Evolutionary conservation across 805 yeast genomes (phyloP).

Genomic region (Candida pini): DNA sequence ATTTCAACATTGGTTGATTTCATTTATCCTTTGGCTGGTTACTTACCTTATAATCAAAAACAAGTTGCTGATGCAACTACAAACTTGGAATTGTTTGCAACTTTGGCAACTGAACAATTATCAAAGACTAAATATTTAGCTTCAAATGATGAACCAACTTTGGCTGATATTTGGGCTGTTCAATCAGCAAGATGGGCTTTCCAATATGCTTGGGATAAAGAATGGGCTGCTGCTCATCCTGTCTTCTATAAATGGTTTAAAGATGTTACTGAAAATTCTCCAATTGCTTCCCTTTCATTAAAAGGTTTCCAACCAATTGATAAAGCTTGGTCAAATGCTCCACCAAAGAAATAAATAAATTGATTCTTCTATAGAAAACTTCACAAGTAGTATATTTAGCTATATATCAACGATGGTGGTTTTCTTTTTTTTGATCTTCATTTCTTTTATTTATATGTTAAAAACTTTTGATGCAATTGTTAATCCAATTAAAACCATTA

Average conservation of each 20-base stretch:
- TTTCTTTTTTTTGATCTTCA: too few relatives aligned
- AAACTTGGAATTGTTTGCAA: conserved; percentile 4
- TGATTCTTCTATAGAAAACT: too few relatives aligned
- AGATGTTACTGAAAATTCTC: conserved; percentile 34
- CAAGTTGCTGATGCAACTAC: conserved; percentile 14
- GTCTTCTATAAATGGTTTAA: conserved; percentile 38
- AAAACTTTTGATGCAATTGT: too few relatives aligned
- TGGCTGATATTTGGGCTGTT: conserved; percentile 34
- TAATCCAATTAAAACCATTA: background rate
- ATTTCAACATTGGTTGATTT: conserved; percentile 38
- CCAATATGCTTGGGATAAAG: conserved; percentile 28
- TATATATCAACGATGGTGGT: background rate
- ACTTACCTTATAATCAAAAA: conserved; percentile 63
- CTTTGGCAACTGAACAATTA: conserved; percentile 29
- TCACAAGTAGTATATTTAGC: too few relatives aligned
- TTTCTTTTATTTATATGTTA: too few relatives aligned
- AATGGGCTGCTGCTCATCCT: conserved; percentile 41
- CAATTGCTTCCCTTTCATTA: conserved; percentile 4
- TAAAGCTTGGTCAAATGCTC: background rate
- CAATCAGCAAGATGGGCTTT: conserved; percentile 36
- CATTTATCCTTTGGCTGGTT: conserved; percentile 57
- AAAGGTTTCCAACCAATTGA: conserved; percentile 4
- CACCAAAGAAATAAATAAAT: background rate
- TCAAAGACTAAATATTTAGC: conserved; percentile 30
- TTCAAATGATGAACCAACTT: conserved; percentile 30